phyloP scores from a whole-genome alignment of 306 rosid species.

The Senna tora region DNA sequence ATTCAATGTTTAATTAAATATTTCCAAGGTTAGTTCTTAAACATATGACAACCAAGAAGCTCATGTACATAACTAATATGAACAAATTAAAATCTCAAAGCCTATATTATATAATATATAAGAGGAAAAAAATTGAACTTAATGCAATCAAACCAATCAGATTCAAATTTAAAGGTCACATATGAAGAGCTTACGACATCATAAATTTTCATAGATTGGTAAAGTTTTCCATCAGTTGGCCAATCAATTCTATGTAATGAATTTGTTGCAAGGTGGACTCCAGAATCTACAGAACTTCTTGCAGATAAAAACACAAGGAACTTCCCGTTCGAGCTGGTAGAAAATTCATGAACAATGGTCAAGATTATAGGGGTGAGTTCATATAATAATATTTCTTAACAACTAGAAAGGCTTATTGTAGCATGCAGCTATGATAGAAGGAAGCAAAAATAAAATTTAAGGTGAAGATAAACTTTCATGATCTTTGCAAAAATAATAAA shows the following conservation, averaged over 20 bases:
- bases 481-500: not conserved
- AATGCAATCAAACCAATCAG: slow-evolving; percentile 19
- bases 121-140: not conserved
- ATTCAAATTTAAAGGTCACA: slow-evolving; percentile 28
- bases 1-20: not conserved
- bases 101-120: too few species aligned
- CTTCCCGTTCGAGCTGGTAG: slow-evolving; percentile 79
- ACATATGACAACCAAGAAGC: not conserved
- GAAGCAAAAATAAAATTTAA: slow-evolving; percentile 1
- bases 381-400: slow-evolving; percentile 12
- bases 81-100: not conserved
- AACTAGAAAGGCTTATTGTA: slow-evolving; percentile 6
- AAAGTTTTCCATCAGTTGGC: slow-evolving; percentile 55
- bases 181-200: slow-evolving; percentile 60
- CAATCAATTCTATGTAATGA: slow-evolving; percentile 90
- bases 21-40: not conserved
- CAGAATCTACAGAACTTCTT: slow-evolving; percentile 75
- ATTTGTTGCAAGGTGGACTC: slow-evolving; percentile 78
- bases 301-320: slow-evolving; percentile 79
- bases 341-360: slow-evolving; percentile 31
- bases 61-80: not conserved
- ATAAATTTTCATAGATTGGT: slow-evolving; percentile 51
- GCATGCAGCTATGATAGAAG: not conserved
- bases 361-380: slow-evolving; percentile 16
- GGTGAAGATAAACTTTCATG: not conserved